Conservation (phyloP, 2,329 filamentous ascomycete species). For the Aphanoascus verrucosus region DNA sequence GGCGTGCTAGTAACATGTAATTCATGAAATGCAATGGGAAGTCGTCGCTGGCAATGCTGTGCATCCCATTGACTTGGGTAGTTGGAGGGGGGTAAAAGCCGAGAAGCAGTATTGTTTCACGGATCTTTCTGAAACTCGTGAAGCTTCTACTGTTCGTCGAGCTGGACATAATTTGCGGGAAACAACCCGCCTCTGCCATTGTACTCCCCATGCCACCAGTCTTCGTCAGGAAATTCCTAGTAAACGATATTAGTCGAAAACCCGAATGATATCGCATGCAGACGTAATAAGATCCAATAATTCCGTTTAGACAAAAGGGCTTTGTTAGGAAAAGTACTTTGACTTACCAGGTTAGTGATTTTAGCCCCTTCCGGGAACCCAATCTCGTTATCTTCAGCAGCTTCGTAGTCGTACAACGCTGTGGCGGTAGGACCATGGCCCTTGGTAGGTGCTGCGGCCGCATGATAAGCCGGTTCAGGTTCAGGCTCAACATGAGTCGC, state of each 20-base stretch:
- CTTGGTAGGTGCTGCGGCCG: constrained; percentile 27
- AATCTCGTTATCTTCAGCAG: constrained; percentile 78
- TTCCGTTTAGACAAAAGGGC: too few relatives aligned
- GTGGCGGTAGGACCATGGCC: constrained; percentile 56
- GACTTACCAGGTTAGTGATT: constrained; percentile 63
- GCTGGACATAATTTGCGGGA: constrained; percentile 43
- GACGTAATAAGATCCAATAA: background rate
- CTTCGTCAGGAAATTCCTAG: constrained; percentile 90
- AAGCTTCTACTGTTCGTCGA: constrained; percentile 27
- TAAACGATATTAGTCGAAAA: constrained; percentile 8
- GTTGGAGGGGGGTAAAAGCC: background rate
- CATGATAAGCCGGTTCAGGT: constrained; percentile 17
- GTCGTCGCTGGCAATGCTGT: background rate
- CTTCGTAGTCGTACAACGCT: constrained; percentile 91
- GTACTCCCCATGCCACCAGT: constrained; percentile 95
- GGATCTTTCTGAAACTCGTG: background rate
- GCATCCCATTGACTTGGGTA: background rate
- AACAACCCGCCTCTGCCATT: constrained; percentile 74
- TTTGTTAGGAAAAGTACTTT: background rate
- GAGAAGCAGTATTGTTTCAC: too few relatives aligned
- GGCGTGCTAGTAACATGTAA: background rate
- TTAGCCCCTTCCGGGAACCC: constrained; percentile 84
- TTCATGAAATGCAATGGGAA: background rate
- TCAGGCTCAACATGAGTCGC: constrained; percentile 30
- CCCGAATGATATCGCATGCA: background rate